Conservation (phyloP, 805 yeast genomes). For the Yarrowia hollandica region DNA sequence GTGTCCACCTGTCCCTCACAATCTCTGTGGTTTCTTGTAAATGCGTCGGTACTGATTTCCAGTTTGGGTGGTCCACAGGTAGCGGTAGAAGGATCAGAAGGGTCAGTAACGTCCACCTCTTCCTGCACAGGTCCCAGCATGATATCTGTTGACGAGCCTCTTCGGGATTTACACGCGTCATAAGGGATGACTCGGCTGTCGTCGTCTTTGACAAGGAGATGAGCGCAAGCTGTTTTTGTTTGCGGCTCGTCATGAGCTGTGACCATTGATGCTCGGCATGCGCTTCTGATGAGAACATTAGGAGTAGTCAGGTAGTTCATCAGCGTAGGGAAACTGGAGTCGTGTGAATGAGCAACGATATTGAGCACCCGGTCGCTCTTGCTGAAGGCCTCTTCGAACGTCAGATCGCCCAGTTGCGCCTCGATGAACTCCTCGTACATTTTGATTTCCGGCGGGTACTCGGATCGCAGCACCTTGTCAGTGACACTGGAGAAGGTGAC, state of each 20-base stretch:
- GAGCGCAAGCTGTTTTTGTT: slow-evolving; percentile 42
- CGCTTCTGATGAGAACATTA: slow-evolving; percentile 85
- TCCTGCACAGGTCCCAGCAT: slow-evolving; percentile 4
- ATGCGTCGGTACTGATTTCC: neutral
- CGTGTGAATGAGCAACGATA: slow-evolving; percentile 55
- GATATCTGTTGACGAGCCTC: slow-evolving; percentile 38
- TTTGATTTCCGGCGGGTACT: slow-evolving; percentile 83
- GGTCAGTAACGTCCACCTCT: neutral
- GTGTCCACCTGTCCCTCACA: neutral
- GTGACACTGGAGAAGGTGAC: slow-evolving; percentile 51
- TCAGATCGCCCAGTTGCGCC: slow-evolving; percentile 72
- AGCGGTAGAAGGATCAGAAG: neutral
- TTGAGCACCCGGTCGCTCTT: slow-evolving; percentile 77
- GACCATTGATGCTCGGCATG: slow-evolving; percentile 73
- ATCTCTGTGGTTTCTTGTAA: neutral
- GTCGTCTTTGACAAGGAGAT: slow-evolving; percentile 57
- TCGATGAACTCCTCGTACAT: slow-evolving; percentile 77
- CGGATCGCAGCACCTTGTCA: slow-evolving; percentile 72
- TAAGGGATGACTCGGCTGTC: slow-evolving; percentile 47
- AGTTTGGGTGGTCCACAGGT: neutral
- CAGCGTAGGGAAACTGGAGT: slow-evolving; percentile 54
- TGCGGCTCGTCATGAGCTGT: slow-evolving; percentile 55
- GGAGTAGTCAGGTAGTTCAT: slow-evolving; percentile 92
- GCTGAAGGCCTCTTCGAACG: slow-evolving; percentile 90
- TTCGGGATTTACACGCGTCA: slow-evolving; percentile 4